Conservation (phyloP, 2,329 filamentous ascomycete species). For the Talaromyces pinophilus region DNA sequence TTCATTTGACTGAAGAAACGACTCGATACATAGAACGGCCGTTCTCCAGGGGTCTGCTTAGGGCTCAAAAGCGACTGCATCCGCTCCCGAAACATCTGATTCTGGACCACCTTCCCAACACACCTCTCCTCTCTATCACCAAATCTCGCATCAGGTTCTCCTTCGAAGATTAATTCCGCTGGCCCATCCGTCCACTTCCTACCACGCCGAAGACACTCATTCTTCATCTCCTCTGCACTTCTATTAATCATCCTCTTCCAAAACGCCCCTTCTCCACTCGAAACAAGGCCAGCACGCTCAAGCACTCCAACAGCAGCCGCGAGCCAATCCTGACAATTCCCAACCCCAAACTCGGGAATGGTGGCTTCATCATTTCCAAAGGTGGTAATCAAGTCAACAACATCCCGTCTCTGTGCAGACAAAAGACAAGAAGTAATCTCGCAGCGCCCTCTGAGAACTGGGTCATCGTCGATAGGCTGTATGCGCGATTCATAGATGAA, state of each 20-base stretch:
- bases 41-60: background rate
- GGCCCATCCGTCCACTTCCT: slow-evolving; percentile 26
- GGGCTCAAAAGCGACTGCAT: slow-evolving; percentile 25
- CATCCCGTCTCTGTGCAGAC: slow-evolving; percentile 13
- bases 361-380: slow-evolving; percentile 25
- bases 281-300: slow-evolving; percentile 16
- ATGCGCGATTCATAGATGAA: slow-evolving; percentile 29
- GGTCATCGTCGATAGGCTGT: slow-evolving; percentile 27
- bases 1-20: slow-evolving; percentile 24
- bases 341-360: slow-evolving; percentile 27
- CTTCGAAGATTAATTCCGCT: background rate
- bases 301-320: slow-evolving; percentile 23
- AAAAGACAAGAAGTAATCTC: slow-evolving; percentile 24
- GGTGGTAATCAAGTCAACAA: slow-evolving; percentile 13
- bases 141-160: slow-evolving; percentile 26
- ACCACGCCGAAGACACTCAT: slow-evolving; percentile 18
- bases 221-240: slow-evolving; percentile 24
- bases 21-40: slow-evolving; percentile 27
- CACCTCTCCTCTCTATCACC: slow-evolving; percentile 14
- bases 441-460: slow-evolving; percentile 28
- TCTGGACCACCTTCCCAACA: slow-evolving; percentile 24
- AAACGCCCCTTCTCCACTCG: slow-evolving; percentile 24
- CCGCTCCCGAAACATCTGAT: slow-evolving; percentile 19
- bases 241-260: slow-evolving; percentile 28
- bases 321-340: slow-evolving; percentile 27